phyloP scores from a whole-genome alignment of 257 asterid species.

The Nicotiana sylvestris region DNA sequence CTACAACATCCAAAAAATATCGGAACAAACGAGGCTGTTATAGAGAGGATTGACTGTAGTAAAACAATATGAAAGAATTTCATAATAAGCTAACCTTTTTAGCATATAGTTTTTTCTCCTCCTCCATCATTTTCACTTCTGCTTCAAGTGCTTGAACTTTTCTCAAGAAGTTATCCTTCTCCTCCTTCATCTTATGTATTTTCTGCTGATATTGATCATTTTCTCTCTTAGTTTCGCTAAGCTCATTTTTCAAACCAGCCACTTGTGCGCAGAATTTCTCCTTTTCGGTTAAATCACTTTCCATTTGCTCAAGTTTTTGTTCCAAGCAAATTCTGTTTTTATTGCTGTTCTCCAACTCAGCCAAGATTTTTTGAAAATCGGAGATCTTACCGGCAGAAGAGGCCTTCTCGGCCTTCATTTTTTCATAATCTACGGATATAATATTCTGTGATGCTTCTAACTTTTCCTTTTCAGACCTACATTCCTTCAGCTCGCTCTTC shows the following conservation, averaged over 20 bases:
- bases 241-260: constrained; percentile 40
- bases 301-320: constrained; percentile 50
- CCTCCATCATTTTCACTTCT: constrained; percentile 37
- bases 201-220: constrained; percentile 48
- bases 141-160: constrained; percentile 57
- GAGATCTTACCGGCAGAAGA: constrained; percentile 34
- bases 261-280: constrained; percentile 33
- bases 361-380: constrained; percentile 29
- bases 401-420: constrained; percentile 49
- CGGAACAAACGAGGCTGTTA: no score
- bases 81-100: constrained; percentile 38
- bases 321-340: constrained; percentile 33
- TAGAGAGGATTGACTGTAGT: no score
- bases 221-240: constrained; percentile 39
- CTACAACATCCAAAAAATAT: no score
- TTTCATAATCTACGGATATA: constrained; percentile 41
- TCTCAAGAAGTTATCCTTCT: constrained; percentile 43
- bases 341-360: constrained; percentile 59
- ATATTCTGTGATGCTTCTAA: constrained; percentile 36
- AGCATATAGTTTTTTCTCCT: constrained; percentile 20
- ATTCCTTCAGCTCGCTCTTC: constrained; percentile 38
- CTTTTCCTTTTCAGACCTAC: constrained; percentile 42
- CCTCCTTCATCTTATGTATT: constrained; percentile 56
- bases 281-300: constrained; percentile 43
- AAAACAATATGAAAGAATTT: not conserved